A percentile compares a stretch with the other conserved stretches of the same genome.
phyloP scores from a whole-genome alignment of 345 rosid genomes.

The Eucalyptus regnans region DNA sequence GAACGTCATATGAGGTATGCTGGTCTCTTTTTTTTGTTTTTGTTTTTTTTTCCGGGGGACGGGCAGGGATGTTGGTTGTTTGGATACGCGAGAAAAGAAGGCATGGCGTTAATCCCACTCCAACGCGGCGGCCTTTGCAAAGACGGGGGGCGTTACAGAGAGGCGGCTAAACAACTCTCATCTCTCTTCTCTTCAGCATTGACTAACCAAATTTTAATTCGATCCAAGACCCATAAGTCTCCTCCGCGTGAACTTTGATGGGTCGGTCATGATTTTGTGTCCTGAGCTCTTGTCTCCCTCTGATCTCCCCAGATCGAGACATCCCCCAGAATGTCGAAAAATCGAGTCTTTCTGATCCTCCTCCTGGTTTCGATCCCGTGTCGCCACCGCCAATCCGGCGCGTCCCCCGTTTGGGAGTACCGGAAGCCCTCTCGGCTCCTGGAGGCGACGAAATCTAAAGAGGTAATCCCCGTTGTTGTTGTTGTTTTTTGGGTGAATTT shows the following conservation, averaged over 20 bases:
- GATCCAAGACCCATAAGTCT: neutral
- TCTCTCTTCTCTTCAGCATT: neutral
- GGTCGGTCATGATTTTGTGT: neutral
- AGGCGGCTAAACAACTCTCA: neutral
- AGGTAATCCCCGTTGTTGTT: neutral
- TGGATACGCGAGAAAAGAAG: neutral
- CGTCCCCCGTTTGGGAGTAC: neutral
- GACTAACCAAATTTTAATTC: neutral
- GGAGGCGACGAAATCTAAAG: neutral
- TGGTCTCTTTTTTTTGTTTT: neutral
- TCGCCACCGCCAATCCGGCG: neutral
- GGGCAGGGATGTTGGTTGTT: too few relatives aligned
- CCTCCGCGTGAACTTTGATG: neutral
- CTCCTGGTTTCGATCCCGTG: neutral
- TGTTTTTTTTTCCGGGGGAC: too few relatives aligned
- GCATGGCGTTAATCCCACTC: neutral
- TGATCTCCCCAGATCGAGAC: neutral
- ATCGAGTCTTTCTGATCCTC: neutral
- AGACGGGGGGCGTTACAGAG: neutral
- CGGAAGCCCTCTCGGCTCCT: neutral
- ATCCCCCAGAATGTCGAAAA: neutral
- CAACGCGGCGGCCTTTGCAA: neutral
- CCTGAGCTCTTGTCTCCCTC: neutral
- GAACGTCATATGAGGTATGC: neutral
- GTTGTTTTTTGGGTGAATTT: neutral